Percentiles rank a stretch among this genome's conserved stretches.
These are phyloP conservation scores for Lactarius hengduanensis DNA, from an alignment of 768 basidiomycete species.

Conservation along the genomic window DNA sequence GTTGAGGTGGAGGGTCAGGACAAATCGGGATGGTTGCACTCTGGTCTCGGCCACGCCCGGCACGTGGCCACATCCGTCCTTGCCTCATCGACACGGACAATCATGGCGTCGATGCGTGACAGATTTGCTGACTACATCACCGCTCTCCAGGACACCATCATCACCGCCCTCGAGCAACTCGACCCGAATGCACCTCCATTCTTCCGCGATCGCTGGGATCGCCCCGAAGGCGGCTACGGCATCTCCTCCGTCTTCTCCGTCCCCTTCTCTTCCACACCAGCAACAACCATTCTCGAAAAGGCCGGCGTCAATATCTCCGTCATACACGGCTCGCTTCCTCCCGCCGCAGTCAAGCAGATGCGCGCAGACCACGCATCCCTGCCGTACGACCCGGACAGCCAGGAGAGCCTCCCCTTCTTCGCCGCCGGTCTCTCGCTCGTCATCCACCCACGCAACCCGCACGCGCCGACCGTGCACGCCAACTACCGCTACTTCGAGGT, in stretches of 20 bases:
- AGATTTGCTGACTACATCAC: slow-evolving; percentile 77
- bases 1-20: slow-evolving; percentile 20
- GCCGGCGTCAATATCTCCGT: slow-evolving; percentile 94
- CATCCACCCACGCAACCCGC: slow-evolving; percentile 90
- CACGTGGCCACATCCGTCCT: slow-evolving; percentile 21
- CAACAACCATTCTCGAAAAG: slow-evolving; percentile 75
- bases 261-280: slow-evolving; percentile 34
- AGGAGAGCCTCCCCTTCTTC: slow-evolving; percentile 81
- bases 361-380: slow-evolving; percentile 83
- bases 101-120: slow-evolving; percentile 56
- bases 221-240: slow-evolving; percentile 71
- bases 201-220: slow-evolving; percentile 79
- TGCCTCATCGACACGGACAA: background rate
- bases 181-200: slow-evolving; percentile 71
- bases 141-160: slow-evolving; percentile 75
- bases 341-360: slow-evolving; percentile 92
- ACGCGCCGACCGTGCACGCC: slow-evolving; percentile 90
- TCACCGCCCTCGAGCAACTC: slow-evolving; percentile 70
- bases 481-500: slow-evolving; percentile 99
- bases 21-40: background rate
- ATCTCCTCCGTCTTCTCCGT: slow-evolving; percentile 79
- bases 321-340: slow-evolving; percentile 85
- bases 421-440: slow-evolving; percentile 92
- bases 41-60: background rate
- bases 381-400: slow-evolving; percentile 56